A percentile compares a stretch with the other conserved stretches of the same genome.
These are phyloP conservation scores for Yarrowia porcina DNA, from an alignment of 805 yeast species.

Conservation along the genomic window DNA sequence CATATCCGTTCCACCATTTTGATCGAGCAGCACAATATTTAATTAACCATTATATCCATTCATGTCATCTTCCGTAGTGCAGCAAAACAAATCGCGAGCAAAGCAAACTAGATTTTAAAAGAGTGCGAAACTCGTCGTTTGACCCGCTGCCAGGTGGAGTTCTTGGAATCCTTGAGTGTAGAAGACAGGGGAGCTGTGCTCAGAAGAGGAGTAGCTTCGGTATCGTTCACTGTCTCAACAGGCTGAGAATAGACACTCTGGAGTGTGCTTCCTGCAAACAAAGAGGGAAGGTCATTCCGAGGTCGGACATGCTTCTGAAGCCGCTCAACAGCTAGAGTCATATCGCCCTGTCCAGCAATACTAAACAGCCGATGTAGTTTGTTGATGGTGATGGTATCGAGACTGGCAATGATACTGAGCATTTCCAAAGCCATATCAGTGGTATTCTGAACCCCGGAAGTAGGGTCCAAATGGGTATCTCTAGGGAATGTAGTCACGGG, in stretches of 20 bases:
- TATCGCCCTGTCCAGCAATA: background rate
- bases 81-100: background rate
- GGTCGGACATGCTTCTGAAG: background rate
- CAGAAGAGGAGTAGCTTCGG: background rate
- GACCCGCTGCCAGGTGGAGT: slow-evolving; percentile 12
- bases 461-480: background rate
- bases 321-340: slow-evolving; percentile 1
- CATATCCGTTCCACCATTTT: too few relatives aligned
- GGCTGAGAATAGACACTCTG: background rate
- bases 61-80: background rate
- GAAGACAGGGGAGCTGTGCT: background rate
- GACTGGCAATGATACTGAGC: slow-evolving; percentile 7
- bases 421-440: slow-evolving; percentile 6
- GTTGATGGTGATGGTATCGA: slow-evolving; percentile 11
- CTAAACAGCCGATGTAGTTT: slow-evolving; percentile 11
- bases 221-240: background rate
- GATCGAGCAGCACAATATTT: too few relatives aligned
- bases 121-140: background rate
- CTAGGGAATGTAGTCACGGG: slow-evolving; percentile 13
- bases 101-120: slow-evolving; percentile 20
- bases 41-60: background rate
- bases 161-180: background rate
- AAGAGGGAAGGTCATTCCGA: background rate
- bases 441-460: background rate
- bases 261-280: background rate